Evolutionary conservation across 2,329 filamentous ascomycete genomes (phyloP), one percentile per base, ranked within the genome.

Genomic region (Magnaporthiopsis incrustans): DNA sequence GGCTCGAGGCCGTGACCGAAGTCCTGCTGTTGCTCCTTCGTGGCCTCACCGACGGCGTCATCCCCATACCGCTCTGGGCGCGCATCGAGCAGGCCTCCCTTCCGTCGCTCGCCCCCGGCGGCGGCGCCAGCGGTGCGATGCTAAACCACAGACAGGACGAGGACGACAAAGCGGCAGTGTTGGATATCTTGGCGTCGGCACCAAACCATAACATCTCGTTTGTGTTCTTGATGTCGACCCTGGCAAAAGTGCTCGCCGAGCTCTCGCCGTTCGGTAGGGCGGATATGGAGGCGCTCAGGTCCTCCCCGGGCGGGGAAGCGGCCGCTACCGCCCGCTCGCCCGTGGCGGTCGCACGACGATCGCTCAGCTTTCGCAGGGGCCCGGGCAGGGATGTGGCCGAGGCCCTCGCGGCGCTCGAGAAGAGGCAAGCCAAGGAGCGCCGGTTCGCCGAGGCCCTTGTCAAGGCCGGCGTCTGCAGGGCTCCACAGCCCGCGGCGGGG

Each of bases 171-270:
- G 76, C 75, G 0, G 71, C 76, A 3, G 74, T 95, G 1, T 84
- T 97, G 6, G 93, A 97, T 68, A 82, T 89, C 2, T 81, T 97
- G 2, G 84, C 89, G 0, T 79, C 83, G 2, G 82, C 85, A 0
- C 90, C 92, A 0, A 88, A 89, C 61, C 89, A 96, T 76, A 95
- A 92, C 72, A 93, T 97, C 64, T 89, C 90, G 0, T 96, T 97
- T 71, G 90, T 96, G 2, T 92, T 97, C 68, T 78, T 97, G 22
- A 91, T 89, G 0, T 87, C 90, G 11, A 93, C 92, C 76, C 81
- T 97, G 0, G 77, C 80, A 2, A 79, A 81, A 4, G 76, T 85
- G 1, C 77, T 80, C 1, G 73, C 77, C 0, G 84, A 86, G 64
- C 73, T 86, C 7, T 73, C 71, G 57, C 81, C 69, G 30, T 68